A percentile compares a stretch with the other conserved stretches of the same genome.
phyloP scores from a whole-genome alignment of 2,329 filamentous ascomycete species.

The Colletotrichum sp. region DNA sequence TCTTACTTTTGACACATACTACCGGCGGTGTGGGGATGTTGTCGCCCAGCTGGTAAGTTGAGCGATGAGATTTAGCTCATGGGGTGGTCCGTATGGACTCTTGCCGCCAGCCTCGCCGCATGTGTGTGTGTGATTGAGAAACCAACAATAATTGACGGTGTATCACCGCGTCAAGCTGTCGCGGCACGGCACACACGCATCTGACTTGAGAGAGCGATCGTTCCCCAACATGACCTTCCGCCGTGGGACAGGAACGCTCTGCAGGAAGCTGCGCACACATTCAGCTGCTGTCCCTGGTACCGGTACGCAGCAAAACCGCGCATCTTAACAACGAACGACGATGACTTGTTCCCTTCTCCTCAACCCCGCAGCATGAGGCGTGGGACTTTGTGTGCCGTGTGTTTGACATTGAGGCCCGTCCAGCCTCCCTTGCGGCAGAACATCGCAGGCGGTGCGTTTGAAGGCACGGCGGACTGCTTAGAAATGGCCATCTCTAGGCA shows the following conservation, averaged over 20 bases:
- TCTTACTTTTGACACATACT: neutral
- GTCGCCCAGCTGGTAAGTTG: neutral
- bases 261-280: neutral
- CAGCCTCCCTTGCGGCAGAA: neutral
- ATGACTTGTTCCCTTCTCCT: neutral
- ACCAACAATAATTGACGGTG: neutral
- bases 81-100: neutral
- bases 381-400: neutral
- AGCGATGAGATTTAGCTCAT: neutral
- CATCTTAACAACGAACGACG: neutral
- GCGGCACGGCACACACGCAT: neutral
- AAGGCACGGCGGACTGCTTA: neutral
- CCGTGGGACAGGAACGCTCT: neutral
- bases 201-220: neutral
- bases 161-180: neutral
- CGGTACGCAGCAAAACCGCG: neutral
- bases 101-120: neutral
- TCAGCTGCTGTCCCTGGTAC: neutral
- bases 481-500: neutral
- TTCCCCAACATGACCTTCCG: neutral
- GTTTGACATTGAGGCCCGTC: neutral
- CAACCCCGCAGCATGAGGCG: constrained; percentile 3
- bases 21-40: neutral
- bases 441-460: neutral
- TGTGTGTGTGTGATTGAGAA: neutral